These are phyloP conservation scores for Terana coerulea DNA, from an alignment of 768 basidiomycete genomes.

Conservation along the genomic window DNA sequence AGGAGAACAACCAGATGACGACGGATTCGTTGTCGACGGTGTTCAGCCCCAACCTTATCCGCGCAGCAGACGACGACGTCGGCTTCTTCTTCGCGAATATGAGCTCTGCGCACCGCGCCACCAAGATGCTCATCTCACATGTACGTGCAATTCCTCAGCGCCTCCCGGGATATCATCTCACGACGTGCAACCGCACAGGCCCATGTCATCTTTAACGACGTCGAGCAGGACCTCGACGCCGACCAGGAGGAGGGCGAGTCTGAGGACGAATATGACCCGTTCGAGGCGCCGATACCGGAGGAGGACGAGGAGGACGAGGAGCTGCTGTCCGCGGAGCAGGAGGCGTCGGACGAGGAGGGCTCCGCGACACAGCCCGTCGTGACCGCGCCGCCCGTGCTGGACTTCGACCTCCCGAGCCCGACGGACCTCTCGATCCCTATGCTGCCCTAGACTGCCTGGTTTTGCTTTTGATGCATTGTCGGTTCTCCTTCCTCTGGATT, in stretches of 20 bases:
- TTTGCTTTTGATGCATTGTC: neutral
- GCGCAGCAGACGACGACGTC: conserved; percentile 77
- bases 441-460: neutral
- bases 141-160: conserved; percentile 37
- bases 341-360: conserved; percentile 4
- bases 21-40: conserved; percentile 82
- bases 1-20: conserved; percentile 89
- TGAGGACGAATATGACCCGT: conserved; percentile 56
- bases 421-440: conserved; percentile 6
- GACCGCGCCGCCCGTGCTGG: conserved; percentile 5
- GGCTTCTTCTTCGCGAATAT: conserved; percentile 76
- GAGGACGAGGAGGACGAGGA: conserved; percentile 53
- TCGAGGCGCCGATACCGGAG: conserved; percentile 63
- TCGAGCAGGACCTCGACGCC: conserved; percentile 38
- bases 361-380: neutral
- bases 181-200: conserved; percentile 33
- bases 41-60: conserved; percentile 77
- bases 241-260: conserved; percentile 34
- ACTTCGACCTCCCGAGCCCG: conserved; percentile 7
- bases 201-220: conserved; percentile 67
- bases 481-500: neutral
- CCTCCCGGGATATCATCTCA: neutral
- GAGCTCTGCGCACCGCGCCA: conserved; percentile 72
- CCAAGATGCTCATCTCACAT: conserved; percentile 71
- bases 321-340: conserved; percentile 9